These are phyloP conservation scores for Mucor velutinosus DNA, from an alignment of 371 early-diverging fungal genomes.

Conservation along the genomic window DNA sequence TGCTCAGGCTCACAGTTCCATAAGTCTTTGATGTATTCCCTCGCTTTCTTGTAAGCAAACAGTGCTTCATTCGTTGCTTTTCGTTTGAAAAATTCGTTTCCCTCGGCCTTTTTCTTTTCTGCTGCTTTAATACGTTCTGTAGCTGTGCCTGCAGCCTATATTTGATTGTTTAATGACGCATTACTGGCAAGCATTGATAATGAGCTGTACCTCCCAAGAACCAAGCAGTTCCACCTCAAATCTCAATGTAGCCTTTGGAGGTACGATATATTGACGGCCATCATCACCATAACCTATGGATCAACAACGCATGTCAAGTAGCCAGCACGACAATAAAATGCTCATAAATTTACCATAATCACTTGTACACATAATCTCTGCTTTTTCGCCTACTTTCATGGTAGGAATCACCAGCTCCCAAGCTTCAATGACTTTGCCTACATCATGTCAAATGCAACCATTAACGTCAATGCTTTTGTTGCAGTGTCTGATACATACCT, in stretches of 20 bases:
- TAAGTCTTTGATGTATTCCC: constrained; percentile 39
- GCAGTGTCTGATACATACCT: background rate
- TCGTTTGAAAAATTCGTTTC: constrained; percentile 52
- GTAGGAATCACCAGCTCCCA: constrained; percentile 65
- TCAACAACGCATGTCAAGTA: background rate
- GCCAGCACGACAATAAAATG: background rate
- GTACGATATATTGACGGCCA: constrained; percentile 57
- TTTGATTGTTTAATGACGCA: background rate
- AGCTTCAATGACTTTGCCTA: constrained; percentile 59
- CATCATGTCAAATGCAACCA: background rate
- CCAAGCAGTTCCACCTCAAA: constrained; percentile 59
- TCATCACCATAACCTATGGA: constrained; percentile 56
- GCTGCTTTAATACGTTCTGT: constrained; percentile 36
- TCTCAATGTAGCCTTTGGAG: constrained; percentile 52
- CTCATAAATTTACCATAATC: constrained; percentile 50
- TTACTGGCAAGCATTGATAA: background rate
- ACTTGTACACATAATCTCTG: constrained; percentile 54
- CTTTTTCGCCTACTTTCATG: constrained; percentile 62
- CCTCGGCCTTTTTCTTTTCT: constrained; percentile 56
- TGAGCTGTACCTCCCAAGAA: constrained; percentile 47
- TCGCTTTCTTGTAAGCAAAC: constrained; percentile 35
- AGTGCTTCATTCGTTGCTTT: constrained; percentile 35
- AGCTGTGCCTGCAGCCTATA: constrained; percentile 27
- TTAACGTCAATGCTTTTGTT: background rate
- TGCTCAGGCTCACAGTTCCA: constrained; percentile 48